Conservation (phyloP, 2,329 filamentous ascomycete genomes). For the Trichophyton benhamiae region DNA sequence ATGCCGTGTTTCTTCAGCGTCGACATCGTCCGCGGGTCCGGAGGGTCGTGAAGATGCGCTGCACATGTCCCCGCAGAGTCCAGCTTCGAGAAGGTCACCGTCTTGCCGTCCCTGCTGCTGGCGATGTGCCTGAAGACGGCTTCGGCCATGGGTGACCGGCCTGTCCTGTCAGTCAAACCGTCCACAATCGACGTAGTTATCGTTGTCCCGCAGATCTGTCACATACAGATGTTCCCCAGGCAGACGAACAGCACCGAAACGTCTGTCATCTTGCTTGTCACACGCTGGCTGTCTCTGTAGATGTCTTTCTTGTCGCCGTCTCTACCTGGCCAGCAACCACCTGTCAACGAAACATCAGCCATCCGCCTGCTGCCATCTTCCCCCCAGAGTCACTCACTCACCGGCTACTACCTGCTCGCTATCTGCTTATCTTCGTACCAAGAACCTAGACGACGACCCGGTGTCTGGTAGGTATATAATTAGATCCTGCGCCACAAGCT, state of each 20-base stretch:
- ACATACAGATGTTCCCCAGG: conserved; percentile 80
- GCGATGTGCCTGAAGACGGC: conserved; percentile 67
- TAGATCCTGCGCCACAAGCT: neutral
- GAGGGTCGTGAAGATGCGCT: conserved; percentile 66
- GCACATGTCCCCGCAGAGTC: conserved; percentile 86
- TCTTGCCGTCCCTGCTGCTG: conserved; percentile 37
- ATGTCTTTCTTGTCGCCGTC: too few relatives aligned
- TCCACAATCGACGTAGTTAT: too few relatives aligned
- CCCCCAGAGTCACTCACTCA: too few relatives aligned
- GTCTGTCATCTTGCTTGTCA: neutral
- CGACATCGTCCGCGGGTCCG: conserved; percentile 72
- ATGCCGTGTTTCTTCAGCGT: conserved; percentile 66
- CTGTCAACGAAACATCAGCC: too few relatives aligned
- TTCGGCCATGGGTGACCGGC: conserved; percentile 85
- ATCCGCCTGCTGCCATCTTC: too few relatives aligned
- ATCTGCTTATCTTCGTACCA: neutral
- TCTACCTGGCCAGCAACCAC: too few relatives aligned
- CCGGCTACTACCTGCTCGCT: too few relatives aligned
- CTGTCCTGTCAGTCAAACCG: conserved; percentile 19
- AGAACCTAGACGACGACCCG: neutral
- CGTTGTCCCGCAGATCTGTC: neutral
- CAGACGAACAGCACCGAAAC: conserved; percentile 86
- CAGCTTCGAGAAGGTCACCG: conserved; percentile 50
- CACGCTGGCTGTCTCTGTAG: too few relatives aligned
- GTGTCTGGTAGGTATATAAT: neutral